phyloP scores from a whole-genome alignment of 2,329 filamentous ascomycete genomes.

The Talaromyces sp. region DNA sequence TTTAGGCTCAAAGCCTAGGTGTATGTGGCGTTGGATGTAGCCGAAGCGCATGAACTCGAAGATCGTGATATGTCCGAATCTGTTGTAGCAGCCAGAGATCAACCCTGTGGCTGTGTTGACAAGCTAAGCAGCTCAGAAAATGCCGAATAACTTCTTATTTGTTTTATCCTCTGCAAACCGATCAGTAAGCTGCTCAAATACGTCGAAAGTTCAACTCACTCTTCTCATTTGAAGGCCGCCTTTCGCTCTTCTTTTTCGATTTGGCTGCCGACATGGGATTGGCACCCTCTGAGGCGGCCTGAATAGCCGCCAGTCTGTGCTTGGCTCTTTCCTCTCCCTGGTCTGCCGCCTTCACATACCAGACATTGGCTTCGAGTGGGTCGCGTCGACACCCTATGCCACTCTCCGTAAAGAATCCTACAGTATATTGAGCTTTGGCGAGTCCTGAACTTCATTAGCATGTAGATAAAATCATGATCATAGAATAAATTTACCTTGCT shows the following conservation, averaged over 20 bases:
- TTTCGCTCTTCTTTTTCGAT: conserved; percentile 20
- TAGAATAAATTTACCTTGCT: conserved; percentile 63
- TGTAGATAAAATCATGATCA: neutral
- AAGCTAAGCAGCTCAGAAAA: conserved; percentile 22
- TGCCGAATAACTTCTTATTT: conserved; percentile 24
- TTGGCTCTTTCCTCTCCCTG: conserved; percentile 86
- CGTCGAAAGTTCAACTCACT: neutral
- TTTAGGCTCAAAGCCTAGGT: no score
- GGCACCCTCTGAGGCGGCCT: conserved; percentile 67
- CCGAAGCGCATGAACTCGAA: neutral
- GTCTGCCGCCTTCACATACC: conserved; percentile 95
- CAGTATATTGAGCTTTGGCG: conserved; percentile 79
- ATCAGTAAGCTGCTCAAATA: neutral
- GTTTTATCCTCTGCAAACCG: conserved; percentile 7
- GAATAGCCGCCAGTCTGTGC: conserved; percentile 80
- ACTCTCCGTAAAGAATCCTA: conserved; percentile 98
- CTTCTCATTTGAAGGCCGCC: conserved; percentile 13
- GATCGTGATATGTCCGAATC: neutral
- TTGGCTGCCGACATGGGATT: conserved; percentile 30
- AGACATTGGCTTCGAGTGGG: conserved; percentile 93
- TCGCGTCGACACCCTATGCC: conserved; percentile 93
- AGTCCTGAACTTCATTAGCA: conserved; percentile 33
- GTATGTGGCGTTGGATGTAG: conserved; percentile 7
- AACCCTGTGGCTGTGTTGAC: neutral
- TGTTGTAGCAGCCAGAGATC: neutral